Evolutionary conservation across 2,329 filamentous ascomycete species (phyloP), one percentile per base, ranked within the genome.

Genomic region (Fusarium sp.): DNA sequence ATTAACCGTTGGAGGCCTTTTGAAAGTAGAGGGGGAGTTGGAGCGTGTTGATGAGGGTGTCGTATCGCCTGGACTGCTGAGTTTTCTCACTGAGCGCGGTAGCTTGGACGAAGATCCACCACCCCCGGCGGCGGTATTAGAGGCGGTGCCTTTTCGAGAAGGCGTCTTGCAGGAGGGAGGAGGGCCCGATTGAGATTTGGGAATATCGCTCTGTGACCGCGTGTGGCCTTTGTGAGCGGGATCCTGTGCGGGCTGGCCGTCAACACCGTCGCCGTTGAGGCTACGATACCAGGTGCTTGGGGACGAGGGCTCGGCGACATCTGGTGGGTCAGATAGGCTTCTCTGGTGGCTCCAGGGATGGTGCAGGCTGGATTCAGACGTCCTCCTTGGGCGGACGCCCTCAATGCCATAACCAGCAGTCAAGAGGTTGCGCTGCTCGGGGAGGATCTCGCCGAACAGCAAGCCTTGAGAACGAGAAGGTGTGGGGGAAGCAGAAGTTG

Each of bases 391-490:
- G 59, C 87, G 84, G 58, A 84, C 77, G 58, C 74, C 78, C 68
- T 88, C 84, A 72, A 93, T 92, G 60, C 91, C 92, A 82, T 90
- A 91, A 6, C 90, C 91, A 60, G 86, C 84, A 57, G 87, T 83
- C 22, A 85, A 81, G 29, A 85, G 79, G 73, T 89, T 85, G 75
- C 85, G 86, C 74, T 90, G 86, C 40, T 90, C 85, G n/a, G 90
- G 87, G 31, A 91, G 83, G 74, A 95, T 88, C 81, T 95, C 94
- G 40, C 93, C 93, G 83, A 96, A 96, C 22, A 95, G 83, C 38
- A 93, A 88, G 70, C 87, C 87, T 62, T 86, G 85, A 56, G 84
- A 75, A 70, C 81, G 79, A 59, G 73, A 76, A 75, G 70, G 80
- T 79, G 74, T 71, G 79, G 83, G 78, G 73, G 82, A 79, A 46